Evolutionary conservation across 257 asterid species (phyloP).

Genomic region (Nicotiana paniculata): DNA sequence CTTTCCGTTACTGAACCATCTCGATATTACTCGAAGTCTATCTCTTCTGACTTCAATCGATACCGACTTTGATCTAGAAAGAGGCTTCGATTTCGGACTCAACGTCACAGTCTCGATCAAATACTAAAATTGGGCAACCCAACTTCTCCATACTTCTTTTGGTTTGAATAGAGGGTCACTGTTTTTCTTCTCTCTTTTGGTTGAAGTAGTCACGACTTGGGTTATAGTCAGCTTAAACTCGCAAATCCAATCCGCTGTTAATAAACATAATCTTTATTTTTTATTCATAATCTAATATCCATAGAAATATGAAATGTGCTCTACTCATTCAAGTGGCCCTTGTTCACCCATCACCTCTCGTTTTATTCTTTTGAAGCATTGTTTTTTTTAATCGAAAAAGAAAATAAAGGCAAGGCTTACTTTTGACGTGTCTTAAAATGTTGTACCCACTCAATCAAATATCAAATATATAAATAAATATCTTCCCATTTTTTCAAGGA

Average conservation of each 20-base stretch:
- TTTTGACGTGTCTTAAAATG: not conserved
- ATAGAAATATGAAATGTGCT: not conserved
- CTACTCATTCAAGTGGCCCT: not conserved
- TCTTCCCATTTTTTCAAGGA: not conserved
- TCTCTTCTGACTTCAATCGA: no score
- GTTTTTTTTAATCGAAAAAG: not conserved
- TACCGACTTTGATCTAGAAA: no score
- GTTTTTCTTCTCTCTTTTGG: not conserved
- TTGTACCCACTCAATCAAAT: not conserved
- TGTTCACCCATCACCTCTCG: not conserved
- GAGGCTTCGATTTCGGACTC: no score
- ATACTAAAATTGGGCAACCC: no score
- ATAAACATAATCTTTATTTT: no score
- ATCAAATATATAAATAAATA: not conserved
- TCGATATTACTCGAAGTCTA: no score
- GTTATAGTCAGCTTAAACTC: not conserved
- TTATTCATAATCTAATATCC: not conserved
- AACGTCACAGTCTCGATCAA: no score
- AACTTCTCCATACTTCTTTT: not conserved
- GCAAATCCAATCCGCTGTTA: no score
- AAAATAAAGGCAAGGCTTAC: not conserved
- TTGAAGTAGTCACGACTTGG: not conserved
- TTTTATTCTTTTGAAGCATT: not conserved
- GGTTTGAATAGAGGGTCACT: not conserved
- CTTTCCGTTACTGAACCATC: no score